phyloP scores from a whole-genome alignment of 1,139 yeast species.

The Kurtzmaniella quercitrusa region DNA sequence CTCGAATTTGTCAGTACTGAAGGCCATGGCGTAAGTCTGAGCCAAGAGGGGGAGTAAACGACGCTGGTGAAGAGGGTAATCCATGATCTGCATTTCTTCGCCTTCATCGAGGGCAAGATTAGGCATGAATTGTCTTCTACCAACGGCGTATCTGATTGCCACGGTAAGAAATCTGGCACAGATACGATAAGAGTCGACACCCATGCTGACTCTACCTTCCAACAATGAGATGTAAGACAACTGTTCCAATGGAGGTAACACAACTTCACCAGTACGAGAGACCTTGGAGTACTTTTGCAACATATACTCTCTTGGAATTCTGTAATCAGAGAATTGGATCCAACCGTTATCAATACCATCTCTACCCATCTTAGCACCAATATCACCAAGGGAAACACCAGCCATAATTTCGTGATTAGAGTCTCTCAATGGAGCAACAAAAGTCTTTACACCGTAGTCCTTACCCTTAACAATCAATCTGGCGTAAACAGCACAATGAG shows the following conservation, averaged over 20 bases:
- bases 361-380: conserved; percentile 34
- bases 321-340: conserved; percentile 31
- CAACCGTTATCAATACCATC: conserved; percentile 34
- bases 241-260: conserved; percentile 29
- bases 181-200: conserved; percentile 27
- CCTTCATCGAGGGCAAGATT: conserved; percentile 14
- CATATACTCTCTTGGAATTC: conserved; percentile 31
- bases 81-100: conserved; percentile 21
- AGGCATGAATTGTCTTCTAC: conserved; percentile 26
- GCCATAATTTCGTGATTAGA: conserved; percentile 28
- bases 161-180: conserved; percentile 26
- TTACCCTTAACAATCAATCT: conserved; percentile 27
- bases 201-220: conserved; percentile 29
- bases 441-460: conserved; percentile 33
- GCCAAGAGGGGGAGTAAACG: conserved; percentile 30
- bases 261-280: conserved; percentile 24
- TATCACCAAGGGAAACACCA: conserved; percentile 29
- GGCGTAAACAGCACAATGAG: conserved; percentile 28
- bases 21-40: conserved; percentile 23
- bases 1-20: conserved; percentile 25
- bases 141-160: conserved; percentile 29
- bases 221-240: conserved; percentile 30
- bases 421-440: conserved; percentile 30
- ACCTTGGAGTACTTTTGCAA: conserved; percentile 32
- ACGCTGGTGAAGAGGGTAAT: conserved; percentile 30